phyloP scores from a whole-genome alignment of 2,329 filamentous ascomycete genomes.

The Calonectria montana region DNA sequence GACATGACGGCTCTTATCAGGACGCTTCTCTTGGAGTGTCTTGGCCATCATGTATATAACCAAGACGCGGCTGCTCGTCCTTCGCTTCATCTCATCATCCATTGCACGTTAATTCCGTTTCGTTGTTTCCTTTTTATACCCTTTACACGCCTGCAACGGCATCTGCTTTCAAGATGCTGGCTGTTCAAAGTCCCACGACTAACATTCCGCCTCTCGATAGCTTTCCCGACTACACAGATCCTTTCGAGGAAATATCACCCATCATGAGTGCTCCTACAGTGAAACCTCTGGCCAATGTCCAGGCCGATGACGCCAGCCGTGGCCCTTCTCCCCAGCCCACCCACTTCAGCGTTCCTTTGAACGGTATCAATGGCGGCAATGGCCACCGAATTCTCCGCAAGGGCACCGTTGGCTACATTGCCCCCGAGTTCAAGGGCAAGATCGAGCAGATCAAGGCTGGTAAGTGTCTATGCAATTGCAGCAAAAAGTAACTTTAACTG shows the following conservation, averaged over 20 bases:
- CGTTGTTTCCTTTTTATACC: constrained; percentile 24
- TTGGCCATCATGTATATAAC: constrained; percentile 37
- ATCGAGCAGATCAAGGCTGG: constrained; percentile 87
- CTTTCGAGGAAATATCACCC: constrained; percentile 46
- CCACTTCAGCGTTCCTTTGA: constrained; percentile 78
- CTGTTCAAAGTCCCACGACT: constrained; percentile 53
- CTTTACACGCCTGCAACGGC: constrained; percentile 19
- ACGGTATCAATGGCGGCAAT: constrained; percentile 61
- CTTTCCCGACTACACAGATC: constrained; percentile 59
- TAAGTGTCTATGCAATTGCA: constrained; percentile 51
- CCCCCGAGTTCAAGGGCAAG: constrained; percentile 94
- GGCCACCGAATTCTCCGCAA: constrained; percentile 84
- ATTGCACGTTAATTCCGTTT: constrained; percentile 14
- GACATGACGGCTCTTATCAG: constrained; percentile 25
- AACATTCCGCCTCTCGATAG: constrained; percentile 53
- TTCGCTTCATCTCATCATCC: constrained; percentile 21
- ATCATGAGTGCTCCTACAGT: constrained; percentile 50
- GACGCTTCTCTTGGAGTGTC: not conserved
- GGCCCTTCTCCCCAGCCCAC: constrained; percentile 90
- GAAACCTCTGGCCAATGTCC: constrained; percentile 56
- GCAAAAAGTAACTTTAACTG: not conserved
- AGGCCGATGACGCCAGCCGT: constrained; percentile 60
- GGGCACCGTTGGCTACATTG: constrained; percentile 92
- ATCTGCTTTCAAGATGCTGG: constrained; percentile 48
- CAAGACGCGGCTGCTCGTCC: constrained; percentile 17